Percentiles rank a stretch among this genome's conserved stretches.
These are phyloP conservation scores for Candida maesae DNA, from an alignment of 805 yeast species.

Conservation along the genomic window DNA sequence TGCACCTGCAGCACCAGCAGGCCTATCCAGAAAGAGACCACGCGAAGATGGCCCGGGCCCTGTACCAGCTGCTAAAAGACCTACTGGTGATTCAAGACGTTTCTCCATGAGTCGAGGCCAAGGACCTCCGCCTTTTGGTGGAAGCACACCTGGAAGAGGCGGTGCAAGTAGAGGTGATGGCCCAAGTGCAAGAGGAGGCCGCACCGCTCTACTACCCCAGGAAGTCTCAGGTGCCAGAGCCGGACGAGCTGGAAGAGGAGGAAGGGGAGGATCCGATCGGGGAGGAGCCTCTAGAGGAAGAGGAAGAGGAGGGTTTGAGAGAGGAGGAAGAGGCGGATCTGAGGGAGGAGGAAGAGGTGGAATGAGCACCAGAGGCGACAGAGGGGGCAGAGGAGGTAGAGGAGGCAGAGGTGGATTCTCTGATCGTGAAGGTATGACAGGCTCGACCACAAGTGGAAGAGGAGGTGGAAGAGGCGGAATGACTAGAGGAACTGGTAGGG, in stretches of 20 bases:
- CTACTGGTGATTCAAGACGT: background rate
- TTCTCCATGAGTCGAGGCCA: background rate
- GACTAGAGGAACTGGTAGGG: background rate
- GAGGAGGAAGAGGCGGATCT: background rate
- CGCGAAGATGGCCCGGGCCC: constrained; percentile 1
- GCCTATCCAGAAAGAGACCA: constrained; percentile 12
- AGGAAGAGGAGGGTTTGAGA: background rate
- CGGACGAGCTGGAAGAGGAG: constrained; percentile 9
- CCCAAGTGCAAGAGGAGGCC: background rate
- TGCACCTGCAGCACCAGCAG: constrained; percentile 1
- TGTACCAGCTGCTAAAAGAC: background rate
- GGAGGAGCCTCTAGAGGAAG: background rate
- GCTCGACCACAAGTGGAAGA: no score
- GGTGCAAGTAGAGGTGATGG: background rate
- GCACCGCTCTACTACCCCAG: constrained; percentile 1
- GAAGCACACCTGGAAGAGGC: background rate
- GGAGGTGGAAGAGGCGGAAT: background rate
- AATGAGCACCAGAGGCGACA: background rate
- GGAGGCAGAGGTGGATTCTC: constrained; percentile 7
- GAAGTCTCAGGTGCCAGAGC: background rate
- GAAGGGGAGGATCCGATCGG: background rate
- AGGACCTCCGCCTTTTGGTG: background rate
- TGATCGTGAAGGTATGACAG: no score
- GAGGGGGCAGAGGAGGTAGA: constrained; percentile 2
- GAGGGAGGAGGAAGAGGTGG: constrained; percentile 5